Conservation (phyloP, 257 asterid species). For the Capsicum baccatum region DNA sequence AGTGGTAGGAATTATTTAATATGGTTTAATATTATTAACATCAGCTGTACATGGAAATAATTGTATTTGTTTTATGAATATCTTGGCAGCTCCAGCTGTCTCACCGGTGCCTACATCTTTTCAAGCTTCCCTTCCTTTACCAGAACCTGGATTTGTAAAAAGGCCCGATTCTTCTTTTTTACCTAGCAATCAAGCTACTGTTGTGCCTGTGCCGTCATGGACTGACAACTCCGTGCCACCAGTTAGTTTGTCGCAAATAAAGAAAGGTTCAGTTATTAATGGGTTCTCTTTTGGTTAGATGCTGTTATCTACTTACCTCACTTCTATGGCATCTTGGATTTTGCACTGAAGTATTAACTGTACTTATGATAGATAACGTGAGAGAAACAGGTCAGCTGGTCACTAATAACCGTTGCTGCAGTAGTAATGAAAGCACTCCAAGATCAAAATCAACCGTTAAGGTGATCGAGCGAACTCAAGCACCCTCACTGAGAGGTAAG, state of each 20-base stretch:
- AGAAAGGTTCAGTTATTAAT: conserved; percentile 52
- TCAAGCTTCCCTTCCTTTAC: conserved; percentile 55
- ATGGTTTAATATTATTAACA: not conserved
- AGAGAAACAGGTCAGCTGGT: conserved; percentile 52
- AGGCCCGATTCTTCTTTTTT: conserved; percentile 52
- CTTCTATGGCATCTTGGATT: conserved; percentile 20
- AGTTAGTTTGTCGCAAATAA: conserved; percentile 46
- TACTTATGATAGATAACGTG: conserved; percentile 52
- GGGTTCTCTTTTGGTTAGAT: not conserved
- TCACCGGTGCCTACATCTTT: conserved; percentile 56
- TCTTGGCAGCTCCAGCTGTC: conserved; percentile 56
- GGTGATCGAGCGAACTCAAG: conserved; percentile 39
- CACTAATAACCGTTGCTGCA: conserved; percentile 50
- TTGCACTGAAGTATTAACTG: conserved; percentile 28
- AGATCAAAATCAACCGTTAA: conserved; percentile 62
- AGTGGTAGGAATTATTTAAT: conserved; percentile 43
- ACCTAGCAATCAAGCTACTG: conserved; percentile 49
- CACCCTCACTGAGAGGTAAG: conserved; percentile 42
- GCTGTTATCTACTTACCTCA: not conserved
- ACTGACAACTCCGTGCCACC: conserved; percentile 61
- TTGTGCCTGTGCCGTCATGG: conserved; percentile 59
- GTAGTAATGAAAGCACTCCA: conserved; percentile 65
- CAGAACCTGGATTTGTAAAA: conserved; percentile 54
- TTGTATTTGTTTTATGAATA: conserved; percentile 27
- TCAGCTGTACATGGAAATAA: conserved; percentile 27